Conservation (phyloP, 306 rosid genomes). For the Vicia faba region DNA sequence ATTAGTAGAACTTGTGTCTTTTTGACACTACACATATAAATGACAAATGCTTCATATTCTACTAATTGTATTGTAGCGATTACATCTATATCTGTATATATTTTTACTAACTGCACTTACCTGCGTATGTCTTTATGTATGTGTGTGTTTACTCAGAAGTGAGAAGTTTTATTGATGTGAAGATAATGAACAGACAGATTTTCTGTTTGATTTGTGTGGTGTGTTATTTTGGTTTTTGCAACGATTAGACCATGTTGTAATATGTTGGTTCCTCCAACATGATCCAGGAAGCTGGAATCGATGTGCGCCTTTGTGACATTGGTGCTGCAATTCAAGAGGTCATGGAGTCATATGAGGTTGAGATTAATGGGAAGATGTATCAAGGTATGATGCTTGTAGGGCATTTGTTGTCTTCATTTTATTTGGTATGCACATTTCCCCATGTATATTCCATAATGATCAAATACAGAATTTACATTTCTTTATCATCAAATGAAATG, state of each 20-base stretch:
- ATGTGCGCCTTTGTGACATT: slow-evolving; percentile 94
- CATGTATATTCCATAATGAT: slow-evolving; percentile 12
- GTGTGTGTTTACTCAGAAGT: neutral
- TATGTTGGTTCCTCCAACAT: slow-evolving; percentile 27
- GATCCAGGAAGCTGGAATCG: slow-evolving; percentile 88
- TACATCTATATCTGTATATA: slow-evolving; percentile 13
- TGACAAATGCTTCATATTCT: neutral
- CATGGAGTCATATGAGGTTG: slow-evolving; percentile 96
- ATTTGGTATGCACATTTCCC: slow-evolving; percentile 13
- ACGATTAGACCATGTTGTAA: slow-evolving; percentile 30
- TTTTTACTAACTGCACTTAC: neutral
- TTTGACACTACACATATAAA: slow-evolving; percentile 3
- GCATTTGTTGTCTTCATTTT: neutral
- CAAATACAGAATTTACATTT: neutral
- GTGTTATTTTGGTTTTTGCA: slow-evolving; percentile 25
- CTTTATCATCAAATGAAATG: slow-evolving; percentile 4
- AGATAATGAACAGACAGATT: neutral
- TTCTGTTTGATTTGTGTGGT: neutral
- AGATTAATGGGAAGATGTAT: slow-evolving; percentile 86
- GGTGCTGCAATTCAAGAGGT: slow-evolving; percentile 99
- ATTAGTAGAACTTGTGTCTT: neutral
- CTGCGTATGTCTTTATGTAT: neutral
- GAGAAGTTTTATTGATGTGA: slow-evolving; percentile 9
- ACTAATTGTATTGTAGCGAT: neutral
- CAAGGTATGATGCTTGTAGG: slow-evolving; percentile 60